Percentiles rank a stretch among this genome's conserved stretches.
phyloP scores from a whole-genome alignment of 176 grass and related monocot species.

The Guadua angustifolia region DNA sequence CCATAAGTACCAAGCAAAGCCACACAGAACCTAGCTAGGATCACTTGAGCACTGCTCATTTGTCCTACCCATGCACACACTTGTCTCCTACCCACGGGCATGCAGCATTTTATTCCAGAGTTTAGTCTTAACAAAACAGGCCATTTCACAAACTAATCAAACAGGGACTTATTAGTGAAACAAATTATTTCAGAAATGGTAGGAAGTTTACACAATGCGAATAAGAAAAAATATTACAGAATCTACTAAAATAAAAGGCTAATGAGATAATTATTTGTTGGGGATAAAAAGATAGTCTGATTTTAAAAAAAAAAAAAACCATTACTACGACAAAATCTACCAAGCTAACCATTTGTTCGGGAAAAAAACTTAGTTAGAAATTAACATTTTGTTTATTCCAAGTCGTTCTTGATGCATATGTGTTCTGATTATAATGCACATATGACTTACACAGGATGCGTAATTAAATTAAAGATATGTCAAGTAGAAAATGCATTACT shows the following conservation, averaged over 20 bases:
- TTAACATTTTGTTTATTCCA: background rate
- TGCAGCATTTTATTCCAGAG: too few relatives aligned
- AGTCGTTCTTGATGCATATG: slow-evolving; percentile 1
- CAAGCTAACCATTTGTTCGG: background rate
- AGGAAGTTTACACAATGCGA: too few relatives aligned
- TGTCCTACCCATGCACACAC: too few relatives aligned
- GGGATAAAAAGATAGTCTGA: background rate
- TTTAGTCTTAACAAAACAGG: too few relatives aligned
- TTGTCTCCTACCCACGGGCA: too few relatives aligned
- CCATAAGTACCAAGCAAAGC: too few relatives aligned
- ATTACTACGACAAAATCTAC: slow-evolving; percentile 4
- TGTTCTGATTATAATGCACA: slow-evolving; percentile 20
- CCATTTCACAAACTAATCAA: too few relatives aligned
- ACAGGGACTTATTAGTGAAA: too few relatives aligned
- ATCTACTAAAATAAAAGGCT: background rate
- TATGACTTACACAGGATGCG: background rate
- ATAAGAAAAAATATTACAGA: too few relatives aligned
- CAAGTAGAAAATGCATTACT: slow-evolving; percentile 68
- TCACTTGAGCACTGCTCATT: too few relatives aligned
- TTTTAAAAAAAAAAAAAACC: background rate
- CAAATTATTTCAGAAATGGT: too few relatives aligned
- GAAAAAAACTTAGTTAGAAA: background rate
- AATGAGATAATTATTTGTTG: background rate
- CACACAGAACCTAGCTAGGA: too few relatives aligned
- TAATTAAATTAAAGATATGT: slow-evolving; percentile 21